phyloP scores from a whole-genome alignment of 1,284 basidiomycete genomes.

The Boletellus deceptivus region DNA sequence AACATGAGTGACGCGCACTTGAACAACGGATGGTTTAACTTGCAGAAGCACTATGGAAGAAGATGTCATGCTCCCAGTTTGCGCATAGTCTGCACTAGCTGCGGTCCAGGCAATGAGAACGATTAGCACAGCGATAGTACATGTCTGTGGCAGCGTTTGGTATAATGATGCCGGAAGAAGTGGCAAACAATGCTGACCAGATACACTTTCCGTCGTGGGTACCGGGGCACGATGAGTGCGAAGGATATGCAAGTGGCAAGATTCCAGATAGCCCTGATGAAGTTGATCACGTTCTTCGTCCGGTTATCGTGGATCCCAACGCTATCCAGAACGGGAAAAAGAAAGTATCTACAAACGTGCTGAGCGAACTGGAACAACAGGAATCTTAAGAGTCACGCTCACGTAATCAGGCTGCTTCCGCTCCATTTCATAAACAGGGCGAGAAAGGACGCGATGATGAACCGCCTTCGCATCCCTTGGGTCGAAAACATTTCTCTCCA shows the following conservation, averaged over 20 bases:
- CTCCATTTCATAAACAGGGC: constrained; percentile 49
- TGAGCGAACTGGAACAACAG: background rate
- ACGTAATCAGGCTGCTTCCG: constrained; percentile 13
- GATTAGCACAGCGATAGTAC: background rate
- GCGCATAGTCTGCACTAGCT: no score
- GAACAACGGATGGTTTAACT: no score
- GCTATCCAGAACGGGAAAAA: constrained; percentile 13
- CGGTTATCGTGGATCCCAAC: constrained; percentile 7
- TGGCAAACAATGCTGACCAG: constrained; percentile 1
- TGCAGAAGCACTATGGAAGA: no score
- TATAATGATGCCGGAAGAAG: no score
- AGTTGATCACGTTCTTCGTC: no score
- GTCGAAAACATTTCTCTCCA: constrained; percentile 4
- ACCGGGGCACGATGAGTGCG: constrained; percentile 1
- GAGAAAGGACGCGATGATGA: constrained; percentile 19
- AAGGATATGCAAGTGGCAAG: constrained; percentile 3
- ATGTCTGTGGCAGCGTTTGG: background rate
- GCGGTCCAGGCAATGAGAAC: background rate
- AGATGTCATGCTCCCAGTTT: no score
- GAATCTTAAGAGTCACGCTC: background rate
- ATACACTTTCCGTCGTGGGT: constrained; percentile 15
- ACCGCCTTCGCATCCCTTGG: constrained; percentile 8
- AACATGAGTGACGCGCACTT: no score
- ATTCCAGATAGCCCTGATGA: constrained; percentile 4
- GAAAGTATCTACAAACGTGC: constrained; percentile 7